phyloP scores from a whole-genome alignment of 345 rosid species.

The Combretum micranthum region DNA sequence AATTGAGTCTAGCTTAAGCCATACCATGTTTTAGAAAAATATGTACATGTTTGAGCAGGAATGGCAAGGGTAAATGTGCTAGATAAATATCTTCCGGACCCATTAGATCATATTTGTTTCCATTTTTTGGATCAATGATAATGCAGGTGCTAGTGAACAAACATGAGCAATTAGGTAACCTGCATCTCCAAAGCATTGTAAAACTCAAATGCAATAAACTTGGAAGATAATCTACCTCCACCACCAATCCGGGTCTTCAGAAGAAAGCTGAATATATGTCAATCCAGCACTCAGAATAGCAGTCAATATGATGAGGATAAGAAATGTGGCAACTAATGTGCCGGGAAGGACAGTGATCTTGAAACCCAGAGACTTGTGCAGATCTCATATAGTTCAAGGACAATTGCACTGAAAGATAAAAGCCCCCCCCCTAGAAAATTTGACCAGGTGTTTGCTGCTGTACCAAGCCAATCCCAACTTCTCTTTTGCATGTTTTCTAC shows the following conservation, averaged over 20 bases:
- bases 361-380: constrained; percentile 71
- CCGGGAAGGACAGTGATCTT: constrained; percentile 55
- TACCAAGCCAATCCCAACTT: constrained; percentile 62
- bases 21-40: too few relatives aligned
- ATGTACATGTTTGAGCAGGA: too few relatives aligned
- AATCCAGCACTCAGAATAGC: constrained; percentile 54
- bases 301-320: constrained; percentile 51
- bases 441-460: constrained; percentile 48
- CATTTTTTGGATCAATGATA: too few relatives aligned
- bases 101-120: too few relatives aligned
- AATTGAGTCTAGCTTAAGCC: too few relatives aligned
- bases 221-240: constrained; percentile 62
- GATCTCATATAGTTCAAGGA: constrained; percentile 63
- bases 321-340: constrained; percentile 46
- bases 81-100: too few relatives aligned
- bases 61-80: too few relatives aligned
- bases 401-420: constrained; percentile 59
- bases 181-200: background rate
- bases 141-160: background rate
- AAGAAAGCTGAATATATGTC: constrained; percentile 72
- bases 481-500: constrained; percentile 51
- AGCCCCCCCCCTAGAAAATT: constrained; percentile 70
- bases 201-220: too few relatives aligned
- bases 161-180: background rate
- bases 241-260: constrained; percentile 93